Percentiles rank a stretch among this genome's conserved stretches.
Conservation (phyloP, 768 basidiomycete genomes). For the Tricholoma furcatifolium region DNA sequence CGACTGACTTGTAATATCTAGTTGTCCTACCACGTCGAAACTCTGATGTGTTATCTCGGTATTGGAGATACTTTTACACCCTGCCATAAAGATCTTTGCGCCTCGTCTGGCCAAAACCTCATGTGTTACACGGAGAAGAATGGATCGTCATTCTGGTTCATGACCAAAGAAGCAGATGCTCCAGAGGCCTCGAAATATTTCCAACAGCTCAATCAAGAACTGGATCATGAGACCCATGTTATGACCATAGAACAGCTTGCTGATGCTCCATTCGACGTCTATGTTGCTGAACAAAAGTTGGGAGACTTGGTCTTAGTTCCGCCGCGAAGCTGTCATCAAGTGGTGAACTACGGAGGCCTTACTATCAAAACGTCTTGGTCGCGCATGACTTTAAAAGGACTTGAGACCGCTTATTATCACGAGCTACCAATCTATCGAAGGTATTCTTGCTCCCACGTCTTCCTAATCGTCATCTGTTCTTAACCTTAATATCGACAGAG, state of each 20-base stretch:
- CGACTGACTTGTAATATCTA: constrained; percentile 21
- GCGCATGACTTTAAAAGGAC: constrained; percentile 69
- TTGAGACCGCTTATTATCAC: constrained; percentile 59
- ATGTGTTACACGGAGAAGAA: constrained; percentile 78
- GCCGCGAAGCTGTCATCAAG: constrained; percentile 80
- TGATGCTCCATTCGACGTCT: constrained; percentile 66
- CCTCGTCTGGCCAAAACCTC: constrained; percentile 81
- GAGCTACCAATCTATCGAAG: constrained; percentile 81
- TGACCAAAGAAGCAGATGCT: constrained; percentile 66
- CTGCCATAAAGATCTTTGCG: constrained; percentile 83
- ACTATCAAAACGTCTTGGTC: constrained; percentile 88
- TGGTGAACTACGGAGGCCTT: constrained; percentile 77
- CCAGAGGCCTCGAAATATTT: constrained; percentile 59
- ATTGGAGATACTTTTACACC: constrained; percentile 83
- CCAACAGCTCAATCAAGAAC: constrained; percentile 47
- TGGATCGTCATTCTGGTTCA: constrained; percentile 84
- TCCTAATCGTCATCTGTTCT: not conserved
- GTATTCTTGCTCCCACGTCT: constrained; percentile 36
- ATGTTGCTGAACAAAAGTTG: constrained; percentile 66
- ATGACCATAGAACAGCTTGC: constrained; percentile 62
- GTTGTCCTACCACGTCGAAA: constrained; percentile 55
- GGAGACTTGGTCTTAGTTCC: constrained; percentile 84
- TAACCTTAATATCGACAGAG: constrained; percentile 37
- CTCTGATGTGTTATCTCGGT: constrained; percentile 84
- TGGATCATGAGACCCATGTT: constrained; percentile 75